Base-by-base conservation (phyloP, 139 green algal genomes). In the Edaphochlamys debaryana region DNA sequence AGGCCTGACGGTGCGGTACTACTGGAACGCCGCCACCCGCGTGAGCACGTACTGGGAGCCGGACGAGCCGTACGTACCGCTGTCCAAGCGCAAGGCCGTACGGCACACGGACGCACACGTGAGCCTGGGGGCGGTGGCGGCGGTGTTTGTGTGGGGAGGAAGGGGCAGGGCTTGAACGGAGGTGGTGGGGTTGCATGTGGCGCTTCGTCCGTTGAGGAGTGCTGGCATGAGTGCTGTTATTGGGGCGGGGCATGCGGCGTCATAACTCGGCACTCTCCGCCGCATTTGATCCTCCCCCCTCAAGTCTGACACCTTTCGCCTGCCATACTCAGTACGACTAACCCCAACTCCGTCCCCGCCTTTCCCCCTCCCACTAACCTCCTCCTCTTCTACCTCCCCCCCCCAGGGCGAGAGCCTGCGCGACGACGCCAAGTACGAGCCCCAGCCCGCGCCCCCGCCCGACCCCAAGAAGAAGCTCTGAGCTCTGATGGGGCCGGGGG, bases 1-100 rank as follows among this genome's bases (percentile, higher is more conserved):
- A 82, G 76, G 76, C 37, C 82, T 85, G 63, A 38, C 45, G 22
- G 63, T 87, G 38, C 82, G 82, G 2, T 87, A 87, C 67, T 87
- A 36, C 6, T 87, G 73, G 72, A 87, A 87, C 52, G 62, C 52
- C 1, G 3, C 27, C 32, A 87, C 82, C 7, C 64, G 82, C 25
- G 82, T 85, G 52, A 70, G 56, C 20, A 71, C 50, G 25, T 87
- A 87, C 73, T 27, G 41, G 0, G 82, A 84, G 72, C 82, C 82
- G 6, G 72, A 79, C 20, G 73, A 85, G 64, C 67, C 66, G 36
- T 84, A 66, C 79, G 34, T 78, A 62, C 70, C 70, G 42, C 76
- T 82, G 7, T 20, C 25, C 25, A 5, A 62, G 8, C 23, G 15
- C 9, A 27, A 36, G 27, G 76, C 76, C 0, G 29, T 74, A 42